A percentile compares a stretch with the other conserved stretches of the same genome.
Conservation (phyloP, 1,139 yeast species). For the Kodamaea arcana region DNA sequence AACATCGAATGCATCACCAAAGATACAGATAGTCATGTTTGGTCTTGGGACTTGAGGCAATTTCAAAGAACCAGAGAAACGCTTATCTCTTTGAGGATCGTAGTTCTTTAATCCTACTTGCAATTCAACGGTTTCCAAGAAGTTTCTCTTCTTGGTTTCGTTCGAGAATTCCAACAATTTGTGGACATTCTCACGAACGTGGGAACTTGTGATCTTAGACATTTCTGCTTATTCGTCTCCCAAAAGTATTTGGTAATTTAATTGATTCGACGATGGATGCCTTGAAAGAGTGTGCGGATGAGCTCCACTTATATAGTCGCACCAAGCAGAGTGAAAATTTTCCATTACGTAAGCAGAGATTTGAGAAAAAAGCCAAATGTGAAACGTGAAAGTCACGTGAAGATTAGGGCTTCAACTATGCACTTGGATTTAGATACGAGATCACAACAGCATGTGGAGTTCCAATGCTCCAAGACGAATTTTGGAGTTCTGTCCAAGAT, state of each 20-base stretch:
- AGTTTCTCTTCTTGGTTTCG: conserved; percentile 99
- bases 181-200: conserved; percentile 96
- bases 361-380: too few species aligned
- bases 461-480: too few species aligned
- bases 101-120: conserved; percentile 99
- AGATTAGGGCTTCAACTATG: too few species aligned
- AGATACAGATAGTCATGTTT: conserved; percentile 99
- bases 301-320: neutral
- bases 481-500: too few species aligned
- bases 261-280: conserved; percentile 52
- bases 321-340: neutral
- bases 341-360: neutral
- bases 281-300: conserved; percentile 5
- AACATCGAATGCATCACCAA: conserved; percentile 99
- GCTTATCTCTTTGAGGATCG: conserved; percentile 99
- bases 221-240: conserved; percentile 68
- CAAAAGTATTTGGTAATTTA: conserved; percentile 47
- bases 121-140: conserved; percentile 99
- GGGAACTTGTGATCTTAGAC: conserved; percentile 92
- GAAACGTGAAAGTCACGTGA: neutral
- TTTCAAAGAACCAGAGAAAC: conserved; percentile 99
- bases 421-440: too few species aligned
- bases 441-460: too few species aligned
- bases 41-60: conserved; percentile 99
- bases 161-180: conserved; percentile 85